Evolutionary conservation across 495 filamentous ascomycete genomes (phyloP).

Genomic region (Ramalina peruviana): DNA sequence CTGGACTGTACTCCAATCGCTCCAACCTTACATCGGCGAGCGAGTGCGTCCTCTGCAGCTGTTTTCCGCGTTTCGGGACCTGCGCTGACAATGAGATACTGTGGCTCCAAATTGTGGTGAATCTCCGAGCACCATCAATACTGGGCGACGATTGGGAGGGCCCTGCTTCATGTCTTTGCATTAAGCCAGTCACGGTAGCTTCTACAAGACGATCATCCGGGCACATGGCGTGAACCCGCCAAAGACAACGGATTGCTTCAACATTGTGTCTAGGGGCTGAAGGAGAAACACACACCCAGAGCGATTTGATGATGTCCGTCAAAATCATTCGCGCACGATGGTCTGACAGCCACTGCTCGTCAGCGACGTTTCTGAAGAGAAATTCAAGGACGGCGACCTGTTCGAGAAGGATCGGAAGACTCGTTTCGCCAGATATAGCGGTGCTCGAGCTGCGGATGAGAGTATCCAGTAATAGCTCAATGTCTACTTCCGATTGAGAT

Average conservation of each 20-base stretch:
- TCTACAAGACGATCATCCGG: slow-evolving; percentile 51
- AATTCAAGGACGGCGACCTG: slow-evolving; percentile 44
- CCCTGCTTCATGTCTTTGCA: slow-evolving; percentile 41
- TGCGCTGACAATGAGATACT: slow-evolving; percentile 32
- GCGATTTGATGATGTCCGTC: slow-evolving; percentile 43
- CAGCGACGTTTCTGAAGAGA: slow-evolving; percentile 1
- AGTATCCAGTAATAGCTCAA: too few species aligned
- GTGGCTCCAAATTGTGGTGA: slow-evolving; percentile 66
- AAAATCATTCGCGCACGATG: slow-evolving; percentile 11
- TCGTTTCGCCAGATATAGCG: not conserved
- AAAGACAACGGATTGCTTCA: slow-evolving; percentile 73
- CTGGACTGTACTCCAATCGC: slow-evolving; percentile 8
- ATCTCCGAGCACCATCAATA: slow-evolving; percentile 47
- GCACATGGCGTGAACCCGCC: slow-evolving; percentile 63
- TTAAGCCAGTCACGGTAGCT: slow-evolving; percentile 61
- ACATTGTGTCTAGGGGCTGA: slow-evolving; percentile 82
- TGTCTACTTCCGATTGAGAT: too few species aligned
- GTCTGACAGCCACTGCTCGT: slow-evolving; percentile 5
- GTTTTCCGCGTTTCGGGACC: slow-evolving; percentile 1
- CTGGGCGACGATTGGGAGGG: slow-evolving; percentile 19
- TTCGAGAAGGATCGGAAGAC: slow-evolving; percentile 14
- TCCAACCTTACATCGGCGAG: slow-evolving; percentile 36
- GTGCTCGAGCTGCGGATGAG: too few species aligned
- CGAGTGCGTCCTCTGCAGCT: slow-evolving; percentile 16
- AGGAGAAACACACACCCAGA: slow-evolving; percentile 71